phyloP scores from a whole-genome alignment of 106 monocot genomes.

The Narthecium ossifragum region DNA sequence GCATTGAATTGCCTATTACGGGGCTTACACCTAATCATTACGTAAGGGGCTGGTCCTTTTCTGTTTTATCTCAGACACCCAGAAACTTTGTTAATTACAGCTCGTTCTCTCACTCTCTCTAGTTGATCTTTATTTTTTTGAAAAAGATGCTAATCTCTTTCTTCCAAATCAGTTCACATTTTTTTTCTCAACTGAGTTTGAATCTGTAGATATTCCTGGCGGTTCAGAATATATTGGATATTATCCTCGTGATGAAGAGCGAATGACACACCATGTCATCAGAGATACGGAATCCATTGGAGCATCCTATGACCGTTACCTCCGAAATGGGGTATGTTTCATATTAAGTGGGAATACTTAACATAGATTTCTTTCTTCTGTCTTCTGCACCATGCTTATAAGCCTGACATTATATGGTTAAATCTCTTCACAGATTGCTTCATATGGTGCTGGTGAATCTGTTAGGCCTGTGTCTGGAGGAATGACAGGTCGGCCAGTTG shows the following conservation, averaged over 20 bases:
- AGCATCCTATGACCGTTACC: conserved; percentile 85
- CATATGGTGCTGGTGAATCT: conserved; percentile 22
- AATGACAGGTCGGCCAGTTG: conserved; percentile 25
- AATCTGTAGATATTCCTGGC: conserved; percentile 37
- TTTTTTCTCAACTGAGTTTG: no score
- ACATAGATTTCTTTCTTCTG: background rate
- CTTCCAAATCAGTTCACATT: background rate
- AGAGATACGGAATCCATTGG: conserved; percentile 64
- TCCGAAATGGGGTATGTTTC: conserved; percentile 62
- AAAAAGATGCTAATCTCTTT: background rate
- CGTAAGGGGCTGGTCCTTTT: background rate
- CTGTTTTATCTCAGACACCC: background rate
- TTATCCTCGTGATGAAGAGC: conserved; percentile 58
- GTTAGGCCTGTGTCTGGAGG: conserved; percentile 36
- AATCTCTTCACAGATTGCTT: conserved; percentile 19
- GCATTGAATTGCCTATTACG: background rate
- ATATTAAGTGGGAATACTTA: no score
- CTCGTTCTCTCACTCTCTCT: background rate
- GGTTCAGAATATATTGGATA: conserved; percentile 58
- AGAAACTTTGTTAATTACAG: background rate
- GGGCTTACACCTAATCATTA: no score
- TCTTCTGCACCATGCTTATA: background rate
- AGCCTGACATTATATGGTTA: background rate
- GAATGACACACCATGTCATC: conserved; percentile 15
- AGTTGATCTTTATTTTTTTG: background rate